These are phyloP conservation scores for Mycena galericulata DNA, from an alignment of 768 basidiomycete species.

Conservation along the genomic window DNA sequence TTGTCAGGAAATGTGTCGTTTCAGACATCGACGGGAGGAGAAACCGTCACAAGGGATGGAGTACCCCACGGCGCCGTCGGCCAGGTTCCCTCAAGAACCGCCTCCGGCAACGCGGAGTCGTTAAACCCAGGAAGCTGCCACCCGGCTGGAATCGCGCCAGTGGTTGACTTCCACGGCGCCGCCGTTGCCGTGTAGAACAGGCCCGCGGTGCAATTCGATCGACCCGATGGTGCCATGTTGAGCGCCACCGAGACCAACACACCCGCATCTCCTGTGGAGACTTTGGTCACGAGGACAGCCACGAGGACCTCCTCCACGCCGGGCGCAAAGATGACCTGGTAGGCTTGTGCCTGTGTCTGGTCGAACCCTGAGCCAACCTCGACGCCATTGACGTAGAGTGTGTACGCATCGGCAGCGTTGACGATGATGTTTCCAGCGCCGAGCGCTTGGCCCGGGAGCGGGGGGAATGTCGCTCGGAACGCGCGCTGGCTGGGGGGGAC, in stretches of 20 bases:
- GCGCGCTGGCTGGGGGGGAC: neutral
- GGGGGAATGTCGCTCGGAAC: neutral
- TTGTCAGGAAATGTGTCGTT: too few relatives aligned
- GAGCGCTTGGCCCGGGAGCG: neutral
- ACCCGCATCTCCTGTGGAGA: neutral
- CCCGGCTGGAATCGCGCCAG: neutral
- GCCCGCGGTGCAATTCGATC: conserved; percentile 2
- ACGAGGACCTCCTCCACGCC: neutral
- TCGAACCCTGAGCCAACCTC: neutral
- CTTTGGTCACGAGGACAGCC: neutral
- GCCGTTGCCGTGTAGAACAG: neutral
- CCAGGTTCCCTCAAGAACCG: neutral
- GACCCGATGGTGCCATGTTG: neutral
- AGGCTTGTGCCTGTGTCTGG: neutral
- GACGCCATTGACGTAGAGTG: conserved; percentile 10
- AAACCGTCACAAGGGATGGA: too few relatives aligned
- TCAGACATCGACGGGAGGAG: too few relatives aligned
- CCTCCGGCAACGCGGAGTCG: neutral
- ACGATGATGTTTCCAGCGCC: neutral
- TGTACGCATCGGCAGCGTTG: conserved; percentile 1
- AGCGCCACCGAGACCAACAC: neutral
- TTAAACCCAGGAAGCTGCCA: conserved; percentile 3
- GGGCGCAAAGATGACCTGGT: neutral
- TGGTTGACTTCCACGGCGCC: neutral
- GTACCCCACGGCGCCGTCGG: neutral